Evolutionary conservation across 1,139 yeast species (phyloP).

Genomic region (Kodamaea alishanica): DNA sequence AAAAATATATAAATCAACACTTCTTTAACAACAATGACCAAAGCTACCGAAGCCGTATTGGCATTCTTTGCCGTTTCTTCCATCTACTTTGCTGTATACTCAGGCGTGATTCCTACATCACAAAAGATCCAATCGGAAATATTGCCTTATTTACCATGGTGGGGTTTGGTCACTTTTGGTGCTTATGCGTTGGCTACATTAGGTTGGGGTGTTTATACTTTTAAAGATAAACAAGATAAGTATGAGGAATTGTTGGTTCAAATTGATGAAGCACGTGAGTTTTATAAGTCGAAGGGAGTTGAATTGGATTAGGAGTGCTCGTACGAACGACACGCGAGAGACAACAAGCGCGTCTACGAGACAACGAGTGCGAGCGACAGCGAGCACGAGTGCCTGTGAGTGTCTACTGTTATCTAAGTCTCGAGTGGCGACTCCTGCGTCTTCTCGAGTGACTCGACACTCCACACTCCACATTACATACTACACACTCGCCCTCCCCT

Average conservation of each 20-base stretch:
- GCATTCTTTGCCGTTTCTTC: slow-evolving; percentile 46
- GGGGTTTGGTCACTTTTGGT: slow-evolving; percentile 70
- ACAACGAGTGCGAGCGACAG: background rate
- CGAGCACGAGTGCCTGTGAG: background rate
- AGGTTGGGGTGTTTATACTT: slow-evolving; percentile 68
- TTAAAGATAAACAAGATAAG: slow-evolving; percentile 71
- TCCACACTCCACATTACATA: background rate
- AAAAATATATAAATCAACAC: background rate
- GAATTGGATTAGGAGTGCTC: slow-evolving; percentile 35
- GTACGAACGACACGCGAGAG: background rate
- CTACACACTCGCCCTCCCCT: background rate
- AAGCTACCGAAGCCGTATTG: slow-evolving; percentile 61
- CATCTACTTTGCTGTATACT: slow-evolving; percentile 50
- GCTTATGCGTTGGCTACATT: slow-evolving; percentile 67
- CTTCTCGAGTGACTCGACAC: background rate
- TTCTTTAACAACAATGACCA: slow-evolving; percentile 47
- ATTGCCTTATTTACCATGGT: slow-evolving; percentile 65
- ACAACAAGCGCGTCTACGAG: background rate
- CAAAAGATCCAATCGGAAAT: slow-evolving; percentile 48
- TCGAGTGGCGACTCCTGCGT: too few species aligned
- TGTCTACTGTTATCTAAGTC: background rate
- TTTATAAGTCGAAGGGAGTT: slow-evolving; percentile 56
- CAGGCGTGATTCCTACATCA: slow-evolving; percentile 58
- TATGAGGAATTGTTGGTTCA: slow-evolving; percentile 61
- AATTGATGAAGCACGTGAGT: slow-evolving; percentile 63